Base-by-base conservation (phyloP, 192 early-diverging fungal species). In the Coemansia sp. region DNA sequence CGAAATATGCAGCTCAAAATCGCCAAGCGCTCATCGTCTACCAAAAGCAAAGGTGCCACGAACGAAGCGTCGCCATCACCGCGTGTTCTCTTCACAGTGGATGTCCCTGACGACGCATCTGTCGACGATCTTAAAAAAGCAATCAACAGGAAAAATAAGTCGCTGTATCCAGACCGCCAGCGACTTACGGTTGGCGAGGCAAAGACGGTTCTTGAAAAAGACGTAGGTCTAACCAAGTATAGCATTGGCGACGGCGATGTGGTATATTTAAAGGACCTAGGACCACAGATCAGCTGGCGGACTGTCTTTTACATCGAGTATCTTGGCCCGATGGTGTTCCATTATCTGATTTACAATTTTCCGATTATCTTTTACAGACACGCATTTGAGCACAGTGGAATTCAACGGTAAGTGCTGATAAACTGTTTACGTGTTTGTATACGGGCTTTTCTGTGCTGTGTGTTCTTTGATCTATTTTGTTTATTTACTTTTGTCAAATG, bases 281-380 rank as follows among this genome's bases (percentile, higher is more conserved):
- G 94, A 10, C 93, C 92, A 15, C 96, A 98, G 79, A 90, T 97
- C 64, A 90, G 94, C 63, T 98, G 96, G 96, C 85, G 86, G 62
- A 93, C 92, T 18, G 95, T 97, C 54, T 98, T 97, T 69, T 82
- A 94, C 69, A 88, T 97, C 63, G 96, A 98, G 78, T 98, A 98
- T 60, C 69, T 90, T 46, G 96, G 96, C 46, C 96, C 96, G 22
- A 71, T 98, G 61, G 46, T 95, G 39, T 77, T 96, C 70, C 94
- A 98, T 63, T 88, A 90, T 39, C 67, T 98, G 39, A 85, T 95
- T 67, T 98, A 93, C 87, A 89, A 88, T 73, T 83, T 90, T 40
- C 85, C 85, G 18, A 74, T 69, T 13, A 37, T 89, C 45, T 83
- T 96, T 59, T 96, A 96, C 73, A 85, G 92, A 43, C 21, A 66